Percentiles rank a stretch among this genome's conserved stretches.
These are phyloP conservation scores for Colletotrichum tamarilloi DNA, from an alignment of 2,329 filamentous ascomycete genomes.

Conservation along the genomic window DNA sequence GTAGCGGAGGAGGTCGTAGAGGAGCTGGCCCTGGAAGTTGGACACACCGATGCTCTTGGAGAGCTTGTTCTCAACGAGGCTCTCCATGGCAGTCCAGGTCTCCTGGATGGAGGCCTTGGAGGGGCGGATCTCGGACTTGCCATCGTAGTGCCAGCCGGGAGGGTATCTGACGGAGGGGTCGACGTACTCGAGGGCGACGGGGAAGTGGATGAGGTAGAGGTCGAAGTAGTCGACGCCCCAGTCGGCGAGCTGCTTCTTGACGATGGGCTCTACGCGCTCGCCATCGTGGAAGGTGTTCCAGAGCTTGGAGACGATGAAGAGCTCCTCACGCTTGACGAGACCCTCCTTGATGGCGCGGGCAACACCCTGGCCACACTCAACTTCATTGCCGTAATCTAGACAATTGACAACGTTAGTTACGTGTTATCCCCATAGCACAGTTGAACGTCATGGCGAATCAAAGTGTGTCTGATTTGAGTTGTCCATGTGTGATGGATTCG, in stretches of 20 bases:
- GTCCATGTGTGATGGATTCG: not conserved
- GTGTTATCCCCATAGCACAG: not conserved
- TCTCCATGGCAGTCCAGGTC: slow-evolving; percentile 86
- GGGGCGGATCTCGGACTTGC: slow-evolving; percentile 68
- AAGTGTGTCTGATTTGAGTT: not conserved
- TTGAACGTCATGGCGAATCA: not conserved
- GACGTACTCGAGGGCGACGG: slow-evolving; percentile 86
- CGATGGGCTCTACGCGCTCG: slow-evolving; percentile 80
- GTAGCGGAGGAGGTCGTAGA: slow-evolving; percentile 85
- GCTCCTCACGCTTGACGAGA: slow-evolving; percentile 83
- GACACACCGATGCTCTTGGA: slow-evolving; percentile 81
- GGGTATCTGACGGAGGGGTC: slow-evolving; percentile 84
- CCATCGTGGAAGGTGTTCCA: slow-evolving; percentile 93
- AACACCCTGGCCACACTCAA: slow-evolving; percentile 80
- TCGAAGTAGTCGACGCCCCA: slow-evolving; percentile 92
- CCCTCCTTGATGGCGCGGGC: slow-evolving; percentile 84
- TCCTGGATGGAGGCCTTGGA: slow-evolving; percentile 80
- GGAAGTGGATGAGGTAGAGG: slow-evolving; percentile 91
- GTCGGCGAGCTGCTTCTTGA: slow-evolving; percentile 80
- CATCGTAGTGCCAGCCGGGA: slow-evolving; percentile 79
- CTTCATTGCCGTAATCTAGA: slow-evolving; percentile 85
- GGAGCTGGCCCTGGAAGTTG: slow-evolving; percentile 83
- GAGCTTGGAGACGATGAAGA: slow-evolving; percentile 93
- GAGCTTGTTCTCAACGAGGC: slow-evolving; percentile 75
- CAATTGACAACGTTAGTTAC: slow-evolving; percentile 3